A percentile compares a stretch with the other conserved stretches of the same genome.
Conservation (phyloP, 2,329 filamentous ascomycete genomes). For the Camillea tinctor region DNA sequence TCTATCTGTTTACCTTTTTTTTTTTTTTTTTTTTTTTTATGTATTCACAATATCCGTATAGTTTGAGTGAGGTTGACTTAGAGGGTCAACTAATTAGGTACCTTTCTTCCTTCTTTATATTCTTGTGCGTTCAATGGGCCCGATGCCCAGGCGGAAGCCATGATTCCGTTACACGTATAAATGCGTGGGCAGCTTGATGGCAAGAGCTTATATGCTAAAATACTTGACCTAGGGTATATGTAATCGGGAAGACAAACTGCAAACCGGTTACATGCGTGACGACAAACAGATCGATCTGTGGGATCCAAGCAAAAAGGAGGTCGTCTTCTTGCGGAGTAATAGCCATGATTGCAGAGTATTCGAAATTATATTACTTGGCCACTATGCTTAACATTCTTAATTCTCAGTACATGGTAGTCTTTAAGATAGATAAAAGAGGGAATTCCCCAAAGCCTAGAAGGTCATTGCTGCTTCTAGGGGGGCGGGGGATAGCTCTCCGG, state of each 20-base stretch:
- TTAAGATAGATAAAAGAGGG: too few species aligned
- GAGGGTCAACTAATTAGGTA: not conserved
- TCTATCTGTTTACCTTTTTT: slow-evolving; percentile 1
- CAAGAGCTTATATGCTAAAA: too few species aligned
- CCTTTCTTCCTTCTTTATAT: slow-evolving; percentile 11
- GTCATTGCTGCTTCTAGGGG: slow-evolving; percentile 21
- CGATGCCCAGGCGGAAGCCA: slow-evolving; percentile 21
- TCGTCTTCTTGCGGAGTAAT: not conserved
- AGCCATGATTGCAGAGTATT: not conserved
- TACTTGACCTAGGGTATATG: too few species aligned
- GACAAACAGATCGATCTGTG: slow-evolving; percentile 5
- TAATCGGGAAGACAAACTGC: too few species aligned
- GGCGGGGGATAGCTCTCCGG: slow-evolving; percentile 26
- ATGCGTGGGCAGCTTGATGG: too few species aligned
- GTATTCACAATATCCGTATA: not conserved
- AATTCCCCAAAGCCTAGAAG: slow-evolving; percentile 1
- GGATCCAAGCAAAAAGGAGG: not conserved
- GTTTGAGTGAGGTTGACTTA: not conserved
- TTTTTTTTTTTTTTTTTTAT: not conserved
- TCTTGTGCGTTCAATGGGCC: slow-evolving; percentile 1
- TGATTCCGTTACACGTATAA: slow-evolving; percentile 26
- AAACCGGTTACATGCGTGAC: not conserved
- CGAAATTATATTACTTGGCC: not conserved
- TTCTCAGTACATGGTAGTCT: slow-evolving; percentile 1
- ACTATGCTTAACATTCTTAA: not conserved